Evolutionary conservation across 2,329 filamentous ascomycete species (phyloP), one percentile per base, ranked within the genome.

Genomic region (Nigrospora sphaerica): DNA sequence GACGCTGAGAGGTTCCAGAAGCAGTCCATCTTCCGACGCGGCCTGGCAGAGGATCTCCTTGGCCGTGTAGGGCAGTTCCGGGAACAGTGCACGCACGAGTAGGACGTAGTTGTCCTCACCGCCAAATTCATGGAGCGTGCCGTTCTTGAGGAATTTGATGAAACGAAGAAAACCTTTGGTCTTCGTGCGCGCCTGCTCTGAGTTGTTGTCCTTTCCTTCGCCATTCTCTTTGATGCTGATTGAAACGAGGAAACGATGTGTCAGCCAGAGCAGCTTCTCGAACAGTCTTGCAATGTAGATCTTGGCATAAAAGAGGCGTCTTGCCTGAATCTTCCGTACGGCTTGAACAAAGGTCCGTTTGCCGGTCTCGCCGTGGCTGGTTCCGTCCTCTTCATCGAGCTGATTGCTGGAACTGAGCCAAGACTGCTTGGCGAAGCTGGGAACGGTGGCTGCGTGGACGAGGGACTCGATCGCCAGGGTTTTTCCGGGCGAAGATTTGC

Each of bases 381-480:
- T 23, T 6, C 7, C 23, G 7, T 28, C 23, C 23, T 28, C 7
- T 28, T 28, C 7, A 10, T 28, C 23, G 23, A 28, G 23, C 7
- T 10, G 23, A 28, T 10, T 28, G 23, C 23, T 28, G 23, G 7
- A 28, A 6, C 4, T 7, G 23, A 28, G 49, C 46, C 13, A 39
- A 41, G 9, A n/a, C 13, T 23, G 42, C 12, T 4, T 31, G 33
- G 12, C 39, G 41, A 33, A 32, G 16, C 14, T 39, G 6, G 48
- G 48, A n/a, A 51, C 28, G 9, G 54, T 55, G 23, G 54, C 50
- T 18, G 44, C 45, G 18, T 45, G 32, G 9, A 53, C 33, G 10
- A 57, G 36, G 4, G 44, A 36, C 13, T 34, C 28, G 7, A 45
- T 34, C 10, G 28, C 42, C n/a, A 53, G 34, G 18, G 35, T 13